A percentile compares a stretch with the other conserved stretches of the same genome.
phyloP scores from a whole-genome alignment of 2,329 filamentous ascomycete genomes.

The Phialocephala subalpina region DNA sequence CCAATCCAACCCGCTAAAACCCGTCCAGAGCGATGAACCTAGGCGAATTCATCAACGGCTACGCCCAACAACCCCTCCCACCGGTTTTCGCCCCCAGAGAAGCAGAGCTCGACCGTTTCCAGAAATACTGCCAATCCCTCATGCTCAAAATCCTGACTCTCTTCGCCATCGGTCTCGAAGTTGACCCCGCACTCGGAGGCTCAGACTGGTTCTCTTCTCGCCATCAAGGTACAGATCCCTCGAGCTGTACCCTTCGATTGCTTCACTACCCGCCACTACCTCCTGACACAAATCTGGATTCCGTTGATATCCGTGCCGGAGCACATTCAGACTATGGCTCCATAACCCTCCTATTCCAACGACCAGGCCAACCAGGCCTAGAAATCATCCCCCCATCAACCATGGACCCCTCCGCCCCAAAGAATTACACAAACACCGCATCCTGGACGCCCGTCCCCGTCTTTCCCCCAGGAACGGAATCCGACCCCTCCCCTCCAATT shows the following conservation, averaged over 20 bases:
- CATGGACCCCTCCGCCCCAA: constrained; percentile 34
- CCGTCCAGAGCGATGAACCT: constrained; percentile 85
- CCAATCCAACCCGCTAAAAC: constrained; percentile 17
- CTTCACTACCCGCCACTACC: constrained; percentile 73
- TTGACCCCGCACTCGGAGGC: constrained; percentile 37
- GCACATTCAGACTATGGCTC: constrained; percentile 86
- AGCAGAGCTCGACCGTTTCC: constrained; percentile 70
- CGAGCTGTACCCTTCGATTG: constrained; percentile 62
- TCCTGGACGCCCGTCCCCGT: constrained; percentile 73
- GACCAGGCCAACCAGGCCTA: constrained; percentile 83
- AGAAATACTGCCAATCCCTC: constrained; percentile 73
- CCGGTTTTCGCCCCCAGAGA: constrained; percentile 66
- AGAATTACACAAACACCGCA: constrained; percentile 46
- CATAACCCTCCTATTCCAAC: constrained; percentile 82
- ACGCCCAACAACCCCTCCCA: constrained; percentile 81
- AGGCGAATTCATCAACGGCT: constrained; percentile 72
- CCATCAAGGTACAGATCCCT: constrained; percentile 61
- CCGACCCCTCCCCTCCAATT: constrained; percentile 72
- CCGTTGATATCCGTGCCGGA: constrained; percentile 80
- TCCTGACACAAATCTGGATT: constrained; percentile 50
- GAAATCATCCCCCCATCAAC: constrained; percentile 74
- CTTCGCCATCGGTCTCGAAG: constrained; percentile 79
- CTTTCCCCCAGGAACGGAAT: constrained; percentile 64
- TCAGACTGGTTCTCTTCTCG: constrained; percentile 60
- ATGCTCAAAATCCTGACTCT: constrained; percentile 78